These are phyloP conservation scores for Penicillium sp. DNA, from an alignment of 2,329 filamentous ascomycete genomes.

Conservation along the genomic window DNA sequence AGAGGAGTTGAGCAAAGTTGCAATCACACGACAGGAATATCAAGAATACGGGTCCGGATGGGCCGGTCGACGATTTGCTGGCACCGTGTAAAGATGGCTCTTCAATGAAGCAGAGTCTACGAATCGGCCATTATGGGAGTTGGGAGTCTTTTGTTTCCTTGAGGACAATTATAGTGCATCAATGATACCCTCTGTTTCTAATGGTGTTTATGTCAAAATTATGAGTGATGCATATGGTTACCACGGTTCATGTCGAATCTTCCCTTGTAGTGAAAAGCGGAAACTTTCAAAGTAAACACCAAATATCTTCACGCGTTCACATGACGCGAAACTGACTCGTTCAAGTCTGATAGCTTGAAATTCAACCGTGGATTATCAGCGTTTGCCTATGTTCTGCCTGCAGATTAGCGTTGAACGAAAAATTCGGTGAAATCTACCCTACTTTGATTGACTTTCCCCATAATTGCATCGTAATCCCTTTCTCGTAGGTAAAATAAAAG, in stretches of 20 bases:
- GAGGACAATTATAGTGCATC: constrained; percentile 13
- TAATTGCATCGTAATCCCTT: neutral
- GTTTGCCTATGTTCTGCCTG: neutral
- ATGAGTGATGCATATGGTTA: neutral
- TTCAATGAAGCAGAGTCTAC: neutral
- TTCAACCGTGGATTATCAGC: neutral
- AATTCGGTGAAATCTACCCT: neutral
- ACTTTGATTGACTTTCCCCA: neutral
- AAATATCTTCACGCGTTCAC: neutral
- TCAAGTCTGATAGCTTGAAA: neutral
- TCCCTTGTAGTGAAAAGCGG: neutral
- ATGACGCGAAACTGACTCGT: constrained; percentile 3
- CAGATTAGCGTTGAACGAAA: neutral
- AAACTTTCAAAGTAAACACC: neutral
- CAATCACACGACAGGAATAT: constrained; percentile 87
- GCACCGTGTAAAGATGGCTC: constrained; percentile 20
- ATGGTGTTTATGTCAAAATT: neutral
- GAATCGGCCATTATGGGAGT: constrained; percentile 9
- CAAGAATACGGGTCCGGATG: constrained; percentile 77
- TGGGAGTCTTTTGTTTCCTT: constrained; percentile 2
- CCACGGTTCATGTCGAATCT: neutral
- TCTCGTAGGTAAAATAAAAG: too few species aligned
- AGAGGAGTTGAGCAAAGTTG: constrained; percentile 62
- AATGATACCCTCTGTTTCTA: constrained; percentile 26
- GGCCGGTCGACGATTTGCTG: constrained; percentile 70